Evolutionary conservation across 495 filamentous ascomycete species (phyloP).

Genomic region (Penicillium taxi): DNA sequence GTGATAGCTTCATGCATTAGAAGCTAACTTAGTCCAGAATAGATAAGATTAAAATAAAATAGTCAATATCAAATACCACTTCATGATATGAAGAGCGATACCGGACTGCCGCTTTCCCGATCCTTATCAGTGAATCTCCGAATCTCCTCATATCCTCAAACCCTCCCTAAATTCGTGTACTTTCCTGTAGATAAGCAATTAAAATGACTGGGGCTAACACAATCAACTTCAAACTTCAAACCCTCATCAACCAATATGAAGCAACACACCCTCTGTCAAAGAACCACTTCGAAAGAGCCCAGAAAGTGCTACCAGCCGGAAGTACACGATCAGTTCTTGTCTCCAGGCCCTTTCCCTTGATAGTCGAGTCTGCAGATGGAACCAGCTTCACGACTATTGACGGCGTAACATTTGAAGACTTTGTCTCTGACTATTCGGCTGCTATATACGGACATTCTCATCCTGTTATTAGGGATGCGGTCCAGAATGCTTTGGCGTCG

Average conservation of each 20-base stretch:
- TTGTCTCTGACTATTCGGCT: slow-evolving; percentile 37
- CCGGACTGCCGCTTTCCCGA: no score
- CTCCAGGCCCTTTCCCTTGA: slow-evolving; percentile 45
- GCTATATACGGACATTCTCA: slow-evolving; percentile 42
- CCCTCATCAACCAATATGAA: no score
- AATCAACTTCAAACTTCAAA: neutral
- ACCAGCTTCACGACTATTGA: slow-evolving; percentile 30
- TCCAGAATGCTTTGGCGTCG: slow-evolving; percentile 16
- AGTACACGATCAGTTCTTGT: slow-evolving; percentile 51
- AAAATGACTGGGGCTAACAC: no score
- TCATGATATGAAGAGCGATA: no score
- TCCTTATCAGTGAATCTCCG: no score
- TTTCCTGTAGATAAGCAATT: no score
- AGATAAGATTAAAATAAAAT: no score
- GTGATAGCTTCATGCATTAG: no score
- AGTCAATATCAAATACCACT: no score
- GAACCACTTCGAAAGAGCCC: slow-evolving; percentile 22
- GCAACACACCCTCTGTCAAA: slow-evolving; percentile 1
- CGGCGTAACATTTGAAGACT: slow-evolving; percentile 36
- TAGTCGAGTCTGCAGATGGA: slow-evolving; percentile 30
- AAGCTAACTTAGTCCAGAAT: no score
- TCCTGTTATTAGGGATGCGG: slow-evolving; percentile 25
- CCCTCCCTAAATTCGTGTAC: no score
- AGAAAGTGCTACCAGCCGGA: slow-evolving; percentile 43
- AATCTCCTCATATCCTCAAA: no score